A percentile compares a stretch with the other conserved stretches of the same genome.
Evolutionary conservation across 441 rosid genomes (phyloP).

Genomic region (Raphanus hybrid): DNA sequence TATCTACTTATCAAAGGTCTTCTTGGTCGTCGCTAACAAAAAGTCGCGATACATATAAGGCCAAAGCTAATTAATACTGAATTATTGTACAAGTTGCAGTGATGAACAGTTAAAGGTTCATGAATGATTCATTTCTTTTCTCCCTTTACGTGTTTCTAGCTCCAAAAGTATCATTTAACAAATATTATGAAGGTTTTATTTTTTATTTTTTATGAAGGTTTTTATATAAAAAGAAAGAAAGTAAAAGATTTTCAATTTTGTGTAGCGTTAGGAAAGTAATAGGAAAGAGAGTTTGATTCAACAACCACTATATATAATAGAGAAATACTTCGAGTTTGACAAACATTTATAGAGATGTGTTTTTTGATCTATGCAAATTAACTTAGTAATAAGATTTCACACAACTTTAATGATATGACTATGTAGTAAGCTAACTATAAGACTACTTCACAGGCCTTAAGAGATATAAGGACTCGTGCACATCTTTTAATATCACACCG

Average conservation of each 20-base stretch:
- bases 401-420: neutral
- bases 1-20: neutral
- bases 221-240: neutral
- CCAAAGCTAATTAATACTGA: neutral
- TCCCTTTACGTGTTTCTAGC: neutral
- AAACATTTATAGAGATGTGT: neutral
- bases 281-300: neutral
- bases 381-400: neutral
- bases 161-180: neutral
- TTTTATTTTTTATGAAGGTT: neutral
- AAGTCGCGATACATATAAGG: neutral
- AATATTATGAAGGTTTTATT: neutral
- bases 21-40: constrained; percentile 13
- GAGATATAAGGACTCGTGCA: neutral
- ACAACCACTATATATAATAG: neutral
- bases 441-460: neutral
- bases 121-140: neutral
- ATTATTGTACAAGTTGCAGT: neutral
- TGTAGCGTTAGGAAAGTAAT: neutral
- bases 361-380: neutral
- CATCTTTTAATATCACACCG: constrained; percentile 10
- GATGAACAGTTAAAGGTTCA: neutral
- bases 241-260: neutral
- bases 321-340: neutral
- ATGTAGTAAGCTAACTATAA: neutral